Conservation (phyloP, 2,329 filamentous ascomycete genomes). For the Chrysoporthe austroafricana region DNA sequence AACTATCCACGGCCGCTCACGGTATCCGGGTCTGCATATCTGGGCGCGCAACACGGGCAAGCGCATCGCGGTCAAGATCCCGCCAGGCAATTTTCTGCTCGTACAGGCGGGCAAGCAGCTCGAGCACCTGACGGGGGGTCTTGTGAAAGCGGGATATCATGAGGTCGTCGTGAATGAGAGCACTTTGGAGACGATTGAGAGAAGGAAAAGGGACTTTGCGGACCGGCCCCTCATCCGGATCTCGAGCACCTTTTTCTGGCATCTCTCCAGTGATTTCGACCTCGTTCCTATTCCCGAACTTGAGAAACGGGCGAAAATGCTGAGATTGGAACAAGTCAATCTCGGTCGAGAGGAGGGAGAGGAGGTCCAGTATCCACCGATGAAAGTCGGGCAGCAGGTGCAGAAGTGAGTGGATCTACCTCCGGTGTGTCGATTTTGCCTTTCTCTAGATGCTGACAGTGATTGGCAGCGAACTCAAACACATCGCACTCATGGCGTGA, state of each 20-base stretch:
- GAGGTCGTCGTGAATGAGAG: slow-evolving; percentile 62
- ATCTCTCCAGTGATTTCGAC: slow-evolving; percentile 60
- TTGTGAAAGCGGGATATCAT: slow-evolving; percentile 65
- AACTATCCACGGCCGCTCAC: slow-evolving; percentile 66
- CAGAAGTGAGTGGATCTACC: slow-evolving; percentile 50
- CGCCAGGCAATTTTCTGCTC: slow-evolving; percentile 59
- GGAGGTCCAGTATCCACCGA: slow-evolving; percentile 50
- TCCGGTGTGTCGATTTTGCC: slow-evolving; percentile 26
- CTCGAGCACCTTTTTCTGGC: slow-evolving; percentile 65
- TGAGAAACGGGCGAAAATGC: slow-evolving; percentile 46
- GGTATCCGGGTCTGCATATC: slow-evolving; percentile 64
- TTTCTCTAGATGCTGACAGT: slow-evolving; percentile 22
- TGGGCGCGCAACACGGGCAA: slow-evolving; percentile 67
- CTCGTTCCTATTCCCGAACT: slow-evolving; percentile 55
- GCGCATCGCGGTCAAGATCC: slow-evolving; percentile 62
- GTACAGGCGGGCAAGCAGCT: slow-evolving; percentile 67
- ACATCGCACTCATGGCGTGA: slow-evolving; percentile 56
- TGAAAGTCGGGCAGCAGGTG: slow-evolving; percentile 65
- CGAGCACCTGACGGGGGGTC: slow-evolving; percentile 63
- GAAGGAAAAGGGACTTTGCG: slow-evolving; percentile 46
- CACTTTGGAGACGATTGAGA: slow-evolving; percentile 52
- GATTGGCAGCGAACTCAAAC: slow-evolving; percentile 49
- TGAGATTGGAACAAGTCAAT: slow-evolving; percentile 52
- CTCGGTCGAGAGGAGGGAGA: slow-evolving; percentile 59
- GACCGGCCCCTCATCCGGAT: slow-evolving; percentile 59